A percentile compares a stretch with the other conserved stretches of the same genome.
These are phyloP conservation scores for Citeromyces siamensis DNA, from an alignment of 1,139 yeast genomes.

Conservation along the genomic window DNA sequence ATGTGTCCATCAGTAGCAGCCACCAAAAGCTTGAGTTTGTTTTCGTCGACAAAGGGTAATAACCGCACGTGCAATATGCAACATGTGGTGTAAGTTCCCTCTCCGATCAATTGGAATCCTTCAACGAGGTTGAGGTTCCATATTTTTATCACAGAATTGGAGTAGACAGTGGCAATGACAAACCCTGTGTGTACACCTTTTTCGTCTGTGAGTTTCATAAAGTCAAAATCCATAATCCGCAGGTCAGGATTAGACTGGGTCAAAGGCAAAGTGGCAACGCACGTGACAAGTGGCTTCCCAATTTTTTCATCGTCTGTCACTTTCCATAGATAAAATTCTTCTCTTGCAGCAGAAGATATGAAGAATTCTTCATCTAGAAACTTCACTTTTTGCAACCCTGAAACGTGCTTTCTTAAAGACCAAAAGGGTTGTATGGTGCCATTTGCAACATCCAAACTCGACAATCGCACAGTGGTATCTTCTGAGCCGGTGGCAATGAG, in stretches of 20 bases:
- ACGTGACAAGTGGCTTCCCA: slow-evolving; percentile 28
- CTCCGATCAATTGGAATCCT: slow-evolving; percentile 29
- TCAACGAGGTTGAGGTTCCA: slow-evolving; percentile 38
- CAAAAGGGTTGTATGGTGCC: slow-evolving; percentile 38
- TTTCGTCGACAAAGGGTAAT: slow-evolving; percentile 15
- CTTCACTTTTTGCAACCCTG: slow-evolving; percentile 71
- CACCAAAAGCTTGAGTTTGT: slow-evolving; percentile 27
- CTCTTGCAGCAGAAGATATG: slow-evolving; percentile 75
- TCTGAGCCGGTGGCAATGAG: slow-evolving; percentile 72
- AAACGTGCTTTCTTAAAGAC: slow-evolving; percentile 70
- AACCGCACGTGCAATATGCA: slow-evolving; percentile 59
- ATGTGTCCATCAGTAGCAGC: slow-evolving; percentile 82
- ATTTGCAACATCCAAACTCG: slow-evolving; percentile 23
- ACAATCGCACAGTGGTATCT: slow-evolving; percentile 65
- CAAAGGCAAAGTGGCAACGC: slow-evolving; percentile 35
- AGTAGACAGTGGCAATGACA: slow-evolving; percentile 59
- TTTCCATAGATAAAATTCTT: slow-evolving; percentile 78
- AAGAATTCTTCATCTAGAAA: slow-evolving; percentile 45
- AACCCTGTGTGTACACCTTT: slow-evolving; percentile 23
- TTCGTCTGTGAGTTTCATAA: slow-evolving; percentile 20
- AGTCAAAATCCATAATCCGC: slow-evolving; percentile 76
- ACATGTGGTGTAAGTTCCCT: slow-evolving; percentile 53
- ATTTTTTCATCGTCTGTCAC: slow-evolving; percentile 22
- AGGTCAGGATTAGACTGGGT: slow-evolving; percentile 58
- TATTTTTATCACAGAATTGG: slow-evolving; percentile 66